Evolutionary conservation across 345 rosid genomes (phyloP), one percentile per base, ranked within the genome.

Genomic region (Eucalyptus curtisii): DNA sequence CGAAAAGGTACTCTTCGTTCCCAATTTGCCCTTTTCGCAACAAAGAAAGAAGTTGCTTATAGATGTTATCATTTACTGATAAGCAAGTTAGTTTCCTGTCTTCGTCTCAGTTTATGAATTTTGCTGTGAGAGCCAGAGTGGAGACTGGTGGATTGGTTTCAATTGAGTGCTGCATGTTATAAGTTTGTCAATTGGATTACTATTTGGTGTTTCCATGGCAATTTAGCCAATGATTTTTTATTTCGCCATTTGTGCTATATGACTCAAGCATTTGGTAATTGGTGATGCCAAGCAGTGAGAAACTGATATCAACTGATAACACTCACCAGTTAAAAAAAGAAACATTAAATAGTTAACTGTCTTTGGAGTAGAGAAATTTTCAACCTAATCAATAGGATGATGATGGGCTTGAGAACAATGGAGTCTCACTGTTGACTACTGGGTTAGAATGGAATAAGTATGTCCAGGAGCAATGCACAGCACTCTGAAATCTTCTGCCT

Each of bases 1-100:
- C 11, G 93, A 91, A 3, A 96, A 94, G 97, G 98, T 93, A 86
- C 37, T 42, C 15, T 42, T 64, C 19, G 15, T 79, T 59, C 37
- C 42, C 40, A 37, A 49, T 30, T 86, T 71, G 24, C 45, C 7
- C 81, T 4, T 71, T 10, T 37, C 40, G 81, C 25, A 5, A 71
- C 44, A 9, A 37, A 71, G 13, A 76, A 37, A 76, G 14, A 76
- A 37, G 45, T 76, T 20, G 11, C 45, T 76, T 25, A 37, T 37
- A 76, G 82, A 40, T 37, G 82, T 10, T 76, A 10, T 76, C 82
- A 19, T 76, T 76, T 10, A 37, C 42, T 20, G 82, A 76, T 37
- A 11, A 40, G 13, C 84, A 76, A 40, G 47, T 40, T 40, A 76
- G 22, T 20, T 76, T 40, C 84, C 1, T 76, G 47, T 76, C 84